Evolutionary conservation across 1,284 basidiomycete species (phyloP), one percentile per base, ranked within the genome.

Genomic region (Peniophora sp.): DNA sequence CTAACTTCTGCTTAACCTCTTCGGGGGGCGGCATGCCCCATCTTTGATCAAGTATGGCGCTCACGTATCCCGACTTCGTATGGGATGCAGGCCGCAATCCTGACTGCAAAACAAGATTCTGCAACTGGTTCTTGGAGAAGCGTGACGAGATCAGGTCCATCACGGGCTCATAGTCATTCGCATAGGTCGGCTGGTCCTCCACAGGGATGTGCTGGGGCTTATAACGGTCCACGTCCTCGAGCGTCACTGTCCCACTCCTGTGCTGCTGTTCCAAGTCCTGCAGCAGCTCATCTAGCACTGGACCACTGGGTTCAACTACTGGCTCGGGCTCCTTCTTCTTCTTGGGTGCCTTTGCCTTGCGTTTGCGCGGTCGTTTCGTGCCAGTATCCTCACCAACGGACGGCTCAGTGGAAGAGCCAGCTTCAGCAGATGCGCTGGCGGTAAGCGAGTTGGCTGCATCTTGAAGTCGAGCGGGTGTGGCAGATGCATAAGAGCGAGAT

Each of bases 21-120:
- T 69, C 67, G 53, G 84, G 61, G 35, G 79, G 77, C 14, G 83
- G 80, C 83, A 83, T 87, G 22, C 69, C 69, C 86, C 86, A 89
- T 50, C 70, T 64, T 51, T 73, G 66, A 61, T 85, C 81, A 35
- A 89, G 71, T 54, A 89, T 82, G 2, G 71, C 67, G 51, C 75
- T 72, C 19, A 76, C 81, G 59, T 70, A 75, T 20, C 77, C 65
- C 25, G 62, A 57, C 64, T 85, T 81, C 41, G 61, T 68, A 51
- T 63, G 61, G 6, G 60, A 62, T 1, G 59, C 54, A 38, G 58
- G 54, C 39, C 64, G 62, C 23, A 80, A 59, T 23, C 67, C 66
- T 55, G 80, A 78, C 46, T 78, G 56, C 45, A 70, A 61, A 12
- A 77, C 58, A 55, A 85, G 81, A 44, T 67, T 59, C n/a, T 70